phyloP scores from a whole-genome alignment of 1,284 basidiomycete genomes.

The Hypsizygus ulmarius region DNA sequence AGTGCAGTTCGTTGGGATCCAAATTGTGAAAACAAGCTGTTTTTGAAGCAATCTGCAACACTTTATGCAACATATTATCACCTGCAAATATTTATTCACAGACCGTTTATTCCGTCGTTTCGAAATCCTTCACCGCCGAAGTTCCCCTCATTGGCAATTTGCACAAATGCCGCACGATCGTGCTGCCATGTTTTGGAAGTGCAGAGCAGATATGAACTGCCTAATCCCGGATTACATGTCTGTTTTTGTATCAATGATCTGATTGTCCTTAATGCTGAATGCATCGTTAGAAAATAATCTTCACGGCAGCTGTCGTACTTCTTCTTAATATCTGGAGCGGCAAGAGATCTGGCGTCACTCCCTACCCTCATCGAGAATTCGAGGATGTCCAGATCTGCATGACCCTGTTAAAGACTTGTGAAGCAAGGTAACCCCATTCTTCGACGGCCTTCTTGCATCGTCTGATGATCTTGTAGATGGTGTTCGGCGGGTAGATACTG shows the following conservation, averaged over 20 bases:
- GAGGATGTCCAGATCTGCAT: constrained; percentile 65
- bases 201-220: constrained; percentile 27
- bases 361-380: constrained; percentile 54
- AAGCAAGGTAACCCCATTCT: constrained; percentile 13
- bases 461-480: too few species aligned
- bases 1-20: constrained; percentile 58
- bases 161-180: constrained; percentile 61
- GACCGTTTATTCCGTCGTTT: constrained; percentile 62
- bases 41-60: constrained; percentile 56
- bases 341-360: constrained; percentile 46
- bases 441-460: too few species aligned
- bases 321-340: constrained; percentile 69
- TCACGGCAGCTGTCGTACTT: constrained; percentile 55
- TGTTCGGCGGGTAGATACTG: too few species aligned
- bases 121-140: constrained; percentile 36
- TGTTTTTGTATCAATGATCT: constrained; percentile 24
- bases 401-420: constrained; percentile 43
- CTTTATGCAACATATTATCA: constrained; percentile 60
- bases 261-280: constrained; percentile 25
- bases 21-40: constrained; percentile 39
- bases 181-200: constrained; percentile 54
- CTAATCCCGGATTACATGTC: constrained; percentile 30
- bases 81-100: constrained; percentile 58
- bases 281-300: constrained; percentile 43
- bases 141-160: constrained; percentile 64